Conservation (phyloP, 1,284 basidiomycete species). For the Pseudozyma hubeiensis region DNA sequence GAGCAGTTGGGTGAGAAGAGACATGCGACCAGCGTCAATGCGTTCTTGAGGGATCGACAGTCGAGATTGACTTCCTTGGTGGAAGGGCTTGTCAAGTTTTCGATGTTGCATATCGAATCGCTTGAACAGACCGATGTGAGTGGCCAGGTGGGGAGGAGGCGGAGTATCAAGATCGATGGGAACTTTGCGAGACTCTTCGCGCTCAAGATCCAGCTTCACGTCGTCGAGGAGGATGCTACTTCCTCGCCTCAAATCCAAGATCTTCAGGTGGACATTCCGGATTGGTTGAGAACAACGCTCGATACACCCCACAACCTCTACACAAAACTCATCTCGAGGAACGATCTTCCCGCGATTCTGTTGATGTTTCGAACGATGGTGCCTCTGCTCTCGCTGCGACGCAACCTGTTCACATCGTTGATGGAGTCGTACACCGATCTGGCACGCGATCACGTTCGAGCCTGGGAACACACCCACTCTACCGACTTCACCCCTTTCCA, state of each 20-base stretch:
- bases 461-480: conserved; percentile 4
- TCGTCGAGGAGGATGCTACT: conserved; percentile 6
- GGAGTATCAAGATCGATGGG: conserved; percentile 6
- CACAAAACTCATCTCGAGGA: background rate
- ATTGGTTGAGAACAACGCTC: conserved; percentile 14
- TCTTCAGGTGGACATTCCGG: conserved; percentile 13
- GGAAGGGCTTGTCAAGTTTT: conserved; percentile 8
- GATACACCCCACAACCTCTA: conserved; percentile 3
- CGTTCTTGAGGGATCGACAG: conserved; percentile 25
- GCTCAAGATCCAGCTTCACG: conserved; percentile 18
- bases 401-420: conserved; percentile 21
- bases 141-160: background rate
- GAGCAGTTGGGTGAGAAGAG: background rate
- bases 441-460: conserved; percentile 17
- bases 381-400: conserved; percentile 21
- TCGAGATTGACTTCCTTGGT: conserved; percentile 11
- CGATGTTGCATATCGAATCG: conserved; percentile 19
- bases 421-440: conserved; percentile 33
- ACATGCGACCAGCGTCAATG: conserved; percentile 10
- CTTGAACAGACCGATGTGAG: conserved; percentile 8
- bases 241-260: conserved; percentile 13
- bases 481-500: conserved; percentile 30
- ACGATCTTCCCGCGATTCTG: conserved; percentile 34
- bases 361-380: conserved; percentile 40
- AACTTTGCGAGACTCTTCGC: conserved; percentile 18